Conservation (phyloP, 192 early-diverging fungal genomes). For the Geranomyces michiganensis region DNA sequence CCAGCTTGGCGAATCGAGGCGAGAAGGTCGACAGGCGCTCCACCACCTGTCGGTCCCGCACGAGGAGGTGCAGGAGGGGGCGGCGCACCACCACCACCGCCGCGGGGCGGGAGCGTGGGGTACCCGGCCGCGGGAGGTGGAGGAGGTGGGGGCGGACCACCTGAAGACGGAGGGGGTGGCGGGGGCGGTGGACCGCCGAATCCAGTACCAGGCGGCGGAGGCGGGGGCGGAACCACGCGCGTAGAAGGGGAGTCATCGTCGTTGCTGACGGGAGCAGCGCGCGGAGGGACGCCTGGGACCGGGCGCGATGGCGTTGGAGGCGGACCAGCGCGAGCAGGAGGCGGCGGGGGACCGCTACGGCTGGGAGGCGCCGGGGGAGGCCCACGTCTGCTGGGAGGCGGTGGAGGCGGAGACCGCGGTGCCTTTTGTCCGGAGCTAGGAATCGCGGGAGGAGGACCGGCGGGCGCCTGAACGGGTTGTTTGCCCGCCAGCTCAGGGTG, state of each 20-base stretch:
- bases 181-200: not conserved
- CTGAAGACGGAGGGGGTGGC: not conserved
- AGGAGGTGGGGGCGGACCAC: slow-evolving; percentile 26
- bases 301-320: slow-evolving; percentile 8
- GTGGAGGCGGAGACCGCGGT: slow-evolving; percentile 40
- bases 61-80: slow-evolving; percentile 38
- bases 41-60: not conserved
- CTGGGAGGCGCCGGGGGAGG: slow-evolving; percentile 40
- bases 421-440: not conserved
- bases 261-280: not conserved
- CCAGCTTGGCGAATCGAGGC: slow-evolving; percentile 40
- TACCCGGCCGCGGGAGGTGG: slow-evolving; percentile 24
- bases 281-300: not conserved
- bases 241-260: not conserved
- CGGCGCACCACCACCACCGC: slow-evolving; percentile 7
- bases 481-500: slow-evolving; percentile 18
- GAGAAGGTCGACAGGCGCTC: slow-evolving; percentile 27
- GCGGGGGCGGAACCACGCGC: slow-evolving; percentile 1
- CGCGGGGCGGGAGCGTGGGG: slow-evolving; percentile 35
- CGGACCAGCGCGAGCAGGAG: slow-evolving; percentile 11
- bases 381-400: slow-evolving; percentile 16
- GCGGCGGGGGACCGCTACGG: not conserved
- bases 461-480: slow-evolving; percentile 14
- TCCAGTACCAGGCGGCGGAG: not conserved
- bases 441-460: slow-evolving; percentile 15